These are phyloP conservation scores for Aphanomyces euteiches DNA, from an alignment of 352 stramenopile species.

Conservation along the genomic window DNA sequence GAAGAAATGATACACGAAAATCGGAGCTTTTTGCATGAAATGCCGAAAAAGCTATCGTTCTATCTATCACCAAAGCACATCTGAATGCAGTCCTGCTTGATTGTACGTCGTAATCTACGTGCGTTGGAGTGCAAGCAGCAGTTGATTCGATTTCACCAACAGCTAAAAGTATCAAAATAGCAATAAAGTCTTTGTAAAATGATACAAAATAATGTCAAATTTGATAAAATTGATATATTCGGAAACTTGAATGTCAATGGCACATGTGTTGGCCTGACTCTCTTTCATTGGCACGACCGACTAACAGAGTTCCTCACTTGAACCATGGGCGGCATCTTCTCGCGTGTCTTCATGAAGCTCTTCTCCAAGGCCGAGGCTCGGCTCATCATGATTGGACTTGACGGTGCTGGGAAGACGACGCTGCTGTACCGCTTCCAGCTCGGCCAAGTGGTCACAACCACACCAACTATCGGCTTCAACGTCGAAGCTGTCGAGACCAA, in stretches of 20 bases:
- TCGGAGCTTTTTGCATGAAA: no score
- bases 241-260: not conserved
- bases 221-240: no score
- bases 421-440: constrained; percentile 31
- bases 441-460: constrained; percentile 23
- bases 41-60: no score
- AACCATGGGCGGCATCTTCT: constrained; percentile 16
- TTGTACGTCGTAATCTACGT: no score
- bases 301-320: not conserved
- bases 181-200: no score
- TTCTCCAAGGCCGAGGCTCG: constrained; percentile 28
- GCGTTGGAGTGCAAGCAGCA: no score
- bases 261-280: not conserved
- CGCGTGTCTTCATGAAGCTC: constrained; percentile 8
- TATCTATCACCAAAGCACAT: no score
- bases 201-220: no score
- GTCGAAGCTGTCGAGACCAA: constrained; percentile 32
- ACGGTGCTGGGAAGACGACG: constrained; percentile 32
- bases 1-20: no score
- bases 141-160: no score
- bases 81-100: no score
- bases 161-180: no score
- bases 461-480: constrained; percentile 32
- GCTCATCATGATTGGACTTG: constrained; percentile 32
- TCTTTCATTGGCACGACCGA: not conserved